Evolutionary conservation across 2,329 filamentous ascomycete genomes (phyloP).

Genomic region (Exophiala alcalophila): DNA sequence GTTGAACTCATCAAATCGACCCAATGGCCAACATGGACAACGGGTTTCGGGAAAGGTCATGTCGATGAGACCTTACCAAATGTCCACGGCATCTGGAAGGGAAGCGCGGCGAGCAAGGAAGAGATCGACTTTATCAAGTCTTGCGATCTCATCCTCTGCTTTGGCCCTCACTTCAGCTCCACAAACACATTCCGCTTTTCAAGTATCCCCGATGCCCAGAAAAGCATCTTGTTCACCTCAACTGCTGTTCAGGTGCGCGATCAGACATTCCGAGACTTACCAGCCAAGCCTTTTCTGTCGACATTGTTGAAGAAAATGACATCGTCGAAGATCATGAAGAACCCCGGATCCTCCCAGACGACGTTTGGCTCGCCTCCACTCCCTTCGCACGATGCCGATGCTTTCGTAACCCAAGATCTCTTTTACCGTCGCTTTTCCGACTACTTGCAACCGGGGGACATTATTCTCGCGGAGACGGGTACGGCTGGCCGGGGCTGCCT

Average conservation of each 20-base stretch:
- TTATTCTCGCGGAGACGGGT: constrained; percentile 57
- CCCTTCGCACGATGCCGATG: too few species aligned
- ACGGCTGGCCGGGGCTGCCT: constrained; percentile 56
- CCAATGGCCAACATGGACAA: constrained; percentile 48
- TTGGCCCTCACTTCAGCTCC: constrained; percentile 47
- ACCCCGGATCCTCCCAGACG: too few species aligned
- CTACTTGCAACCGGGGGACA: constrained; percentile 52
- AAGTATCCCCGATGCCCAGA: constrained; percentile 36
- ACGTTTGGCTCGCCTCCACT: too few species aligned
- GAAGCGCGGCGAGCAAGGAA: constrained; percentile 38
- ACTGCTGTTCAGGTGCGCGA: constrained; percentile 34
- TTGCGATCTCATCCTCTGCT: constrained; percentile 46
- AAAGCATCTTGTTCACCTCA: constrained; percentile 37
- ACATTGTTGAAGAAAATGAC: too few species aligned
- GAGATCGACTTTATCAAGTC: constrained; percentile 39
- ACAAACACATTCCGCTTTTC: constrained; percentile 46
- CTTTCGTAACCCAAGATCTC: too few species aligned
- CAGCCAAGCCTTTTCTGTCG: constrained; percentile 2
- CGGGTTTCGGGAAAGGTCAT: constrained; percentile 49
- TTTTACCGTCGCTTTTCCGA: constrained; percentile 50
- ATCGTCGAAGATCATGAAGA: too few species aligned
- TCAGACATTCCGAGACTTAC: constrained; percentile 33
- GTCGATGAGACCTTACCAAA: constrained; percentile 48
- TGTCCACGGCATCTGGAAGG: constrained; percentile 50
- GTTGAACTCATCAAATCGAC: constrained; percentile 44